A percentile compares a stretch with the other conserved stretches of the same genome.
These are phyloP conservation scores for Senna siamea DNA, from an alignment of 306 rosid species.

Conservation along the genomic window DNA sequence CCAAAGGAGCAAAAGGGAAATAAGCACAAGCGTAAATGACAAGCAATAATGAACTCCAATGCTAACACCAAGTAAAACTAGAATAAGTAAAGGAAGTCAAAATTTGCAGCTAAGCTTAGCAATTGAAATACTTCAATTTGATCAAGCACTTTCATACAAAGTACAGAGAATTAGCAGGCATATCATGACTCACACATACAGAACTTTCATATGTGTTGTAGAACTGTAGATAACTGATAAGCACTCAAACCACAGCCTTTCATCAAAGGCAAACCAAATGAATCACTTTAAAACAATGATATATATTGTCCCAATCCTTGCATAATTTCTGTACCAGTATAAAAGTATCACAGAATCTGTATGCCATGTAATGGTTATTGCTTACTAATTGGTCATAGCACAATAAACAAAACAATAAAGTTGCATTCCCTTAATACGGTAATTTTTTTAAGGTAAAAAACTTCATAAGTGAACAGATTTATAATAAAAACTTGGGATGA, in stretches of 20 bases:
- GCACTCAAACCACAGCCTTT: not conserved
- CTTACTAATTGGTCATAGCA: constrained; percentile 13
- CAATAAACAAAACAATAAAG: not conserved
- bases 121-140: not conserved
- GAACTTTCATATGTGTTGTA: constrained; percentile 16
- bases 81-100: not conserved
- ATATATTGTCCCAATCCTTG: not conserved
- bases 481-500: not conserved
- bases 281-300: constrained; percentile 2
- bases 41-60: constrained; percentile 21
- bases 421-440: not conserved
- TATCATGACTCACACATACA: constrained; percentile 13
- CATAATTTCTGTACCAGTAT: not conserved
- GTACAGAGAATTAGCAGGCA: not conserved
- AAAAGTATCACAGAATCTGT: not conserved
- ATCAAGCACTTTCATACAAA: not conserved
- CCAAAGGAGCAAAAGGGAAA: constrained; percentile 23
- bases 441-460: not conserved
- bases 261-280: not conserved
- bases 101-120: not conserved
- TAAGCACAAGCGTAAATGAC: constrained; percentile 16
- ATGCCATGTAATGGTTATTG: not conserved
- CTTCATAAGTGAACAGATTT: no score
- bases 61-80: not conserved
- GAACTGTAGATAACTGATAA: not conserved